phyloP scores from a whole-genome alignment of 495 filamentous ascomycete species.

The Hyaloscypha hepaticicola region DNA sequence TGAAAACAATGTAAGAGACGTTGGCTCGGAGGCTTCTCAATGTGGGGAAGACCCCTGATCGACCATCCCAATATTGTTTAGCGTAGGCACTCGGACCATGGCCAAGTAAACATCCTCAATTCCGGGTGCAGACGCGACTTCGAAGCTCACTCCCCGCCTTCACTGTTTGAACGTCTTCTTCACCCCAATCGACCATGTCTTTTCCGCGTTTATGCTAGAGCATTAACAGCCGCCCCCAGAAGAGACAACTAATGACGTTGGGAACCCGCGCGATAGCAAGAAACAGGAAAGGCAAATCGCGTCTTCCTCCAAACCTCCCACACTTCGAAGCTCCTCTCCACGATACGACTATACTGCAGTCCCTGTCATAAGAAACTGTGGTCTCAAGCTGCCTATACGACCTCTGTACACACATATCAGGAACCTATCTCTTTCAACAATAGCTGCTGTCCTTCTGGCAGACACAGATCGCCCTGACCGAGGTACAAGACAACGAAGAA shows the following conservation, averaged over 20 bases:
- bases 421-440: neutral
- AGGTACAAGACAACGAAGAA: neutral
- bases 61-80: neutral
- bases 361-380: neutral
- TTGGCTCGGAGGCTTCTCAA: neutral
- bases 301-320: neutral
- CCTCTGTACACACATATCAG: neutral
- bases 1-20: neutral
- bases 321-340: neutral
- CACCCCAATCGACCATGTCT: neutral
- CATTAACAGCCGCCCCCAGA: neutral
- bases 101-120: slow-evolving; percentile 8
- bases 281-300: neutral
- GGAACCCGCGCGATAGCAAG: neutral
- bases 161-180: neutral
- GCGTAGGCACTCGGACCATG: neutral
- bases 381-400: neutral
- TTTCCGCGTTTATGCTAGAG: neutral
- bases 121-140: slow-evolving; percentile 13
- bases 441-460: neutral
- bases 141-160: slow-evolving; percentile 2
- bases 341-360: neutral
- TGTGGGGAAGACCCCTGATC: slow-evolving; percentile 4
- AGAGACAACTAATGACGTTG: neutral
- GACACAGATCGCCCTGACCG: neutral